Evolutionary conservation across 495 filamentous ascomycete genomes (phyloP).

Genomic region (Hypoxylon perforatum): DNA sequence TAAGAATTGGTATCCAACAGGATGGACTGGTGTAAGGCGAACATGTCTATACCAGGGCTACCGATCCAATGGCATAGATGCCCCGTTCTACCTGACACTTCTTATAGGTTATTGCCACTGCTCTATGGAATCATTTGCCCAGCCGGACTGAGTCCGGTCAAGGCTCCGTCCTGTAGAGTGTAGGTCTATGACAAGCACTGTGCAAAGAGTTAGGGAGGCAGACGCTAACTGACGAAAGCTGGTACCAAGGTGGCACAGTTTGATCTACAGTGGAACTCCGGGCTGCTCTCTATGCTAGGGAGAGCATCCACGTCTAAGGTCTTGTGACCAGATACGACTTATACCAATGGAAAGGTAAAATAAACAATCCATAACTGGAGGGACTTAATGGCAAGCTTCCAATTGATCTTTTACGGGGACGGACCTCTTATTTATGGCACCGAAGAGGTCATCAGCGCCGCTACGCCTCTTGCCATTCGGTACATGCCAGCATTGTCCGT

Average conservation of each 20-base stretch:
- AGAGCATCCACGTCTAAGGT: conserved; percentile 10
- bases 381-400: conserved; percentile 16
- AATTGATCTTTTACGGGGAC: conserved; percentile 9
- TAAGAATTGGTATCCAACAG: conserved; percentile 3
- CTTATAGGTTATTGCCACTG: neutral
- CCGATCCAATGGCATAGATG: conserved; percentile 2
- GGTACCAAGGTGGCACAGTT: conserved; percentile 14
- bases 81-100: conserved; percentile 2
- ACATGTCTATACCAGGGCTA: conserved; percentile 11
- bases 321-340: conserved; percentile 26
- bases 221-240: neutral
- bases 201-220: conserved; percentile 11
- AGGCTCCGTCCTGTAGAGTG: neutral
- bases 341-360: conserved; percentile 12
- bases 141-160: conserved; percentile 27
- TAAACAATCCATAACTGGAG: conserved; percentile 10
- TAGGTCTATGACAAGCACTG: neutral
- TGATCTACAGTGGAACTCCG: conserved; percentile 1
- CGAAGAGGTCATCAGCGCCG: conserved; percentile 12
- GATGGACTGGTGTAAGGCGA: conserved; percentile 2
- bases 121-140: conserved; percentile 9
- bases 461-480: conserved; percentile 11
- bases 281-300: neutral
- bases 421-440: conserved; percentile 1
- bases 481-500: neutral